Evolutionary conservation across 192 early-diverging fungal species (phyloP), one percentile per base, ranked within the genome.

Genomic region (Jimgerdemannia flammicorona): DNA sequence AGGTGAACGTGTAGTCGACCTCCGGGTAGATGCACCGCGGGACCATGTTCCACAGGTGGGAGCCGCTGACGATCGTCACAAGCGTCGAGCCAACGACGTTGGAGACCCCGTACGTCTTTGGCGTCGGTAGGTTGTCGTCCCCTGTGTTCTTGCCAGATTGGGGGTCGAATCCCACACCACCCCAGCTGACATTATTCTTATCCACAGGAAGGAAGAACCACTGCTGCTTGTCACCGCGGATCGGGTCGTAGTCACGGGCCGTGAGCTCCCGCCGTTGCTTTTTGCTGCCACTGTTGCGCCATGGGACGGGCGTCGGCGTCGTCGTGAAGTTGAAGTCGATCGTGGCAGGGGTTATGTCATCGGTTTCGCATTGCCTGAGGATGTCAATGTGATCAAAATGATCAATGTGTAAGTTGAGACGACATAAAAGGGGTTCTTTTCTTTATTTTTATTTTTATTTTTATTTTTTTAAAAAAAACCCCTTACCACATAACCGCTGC

Each of bases 171-270:
- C 42, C 41, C 3, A 78, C 71, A 54, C 11, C 11, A 54, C 49
- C 49, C 49, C 49, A 54, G 66, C 43, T 64, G 3, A 64, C 64
- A 11, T 40, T 19, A 39, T 59, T 39, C 39, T 64, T 40, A 14
- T 72, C 44, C 39, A 54, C 71, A 44, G 70, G 76, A 17, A 78
- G 70, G 44, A 78, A 78, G n/a, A 78, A 10, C 76, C 76, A 78
- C 44, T 78, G 76, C 43, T 78, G 76, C 70, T 78, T 78, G 43
- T 78, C 76, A 43, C 40, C 72, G 8, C 76, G 71, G 64, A 78
- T 78, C 8, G 76, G 70, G 17, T 72, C 63, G 40, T 73, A 78
- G 40, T 71, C 73, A 3, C n/a, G n/a, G n/a, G n/a, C n/a, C n/a
- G n/a, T n/a, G n/a, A n/a, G n/a, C n/a, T n/a, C n/a, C n/a, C n/a